Evolutionary conservation across 441 rosid genomes (phyloP).

Genomic region (Mallotus japonicus): DNA sequence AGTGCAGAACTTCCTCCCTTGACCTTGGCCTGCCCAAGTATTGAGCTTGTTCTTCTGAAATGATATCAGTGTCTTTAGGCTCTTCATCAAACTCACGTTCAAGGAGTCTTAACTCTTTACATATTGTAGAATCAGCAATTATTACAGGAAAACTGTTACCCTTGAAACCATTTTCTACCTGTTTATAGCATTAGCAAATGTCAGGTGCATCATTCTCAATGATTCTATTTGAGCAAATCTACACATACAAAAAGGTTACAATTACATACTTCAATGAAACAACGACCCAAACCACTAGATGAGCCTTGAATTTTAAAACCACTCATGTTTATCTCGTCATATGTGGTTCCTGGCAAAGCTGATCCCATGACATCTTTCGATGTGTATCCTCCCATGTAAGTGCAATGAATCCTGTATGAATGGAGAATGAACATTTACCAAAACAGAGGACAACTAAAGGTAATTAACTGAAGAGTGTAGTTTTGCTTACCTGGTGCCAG

Average conservation of each 20-base stretch:
- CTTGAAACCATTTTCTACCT: slow-evolving; percentile 88
- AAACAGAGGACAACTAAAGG: slow-evolving; percentile 11
- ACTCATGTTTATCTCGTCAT: slow-evolving; percentile 55
- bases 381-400: slow-evolving; percentile 60
- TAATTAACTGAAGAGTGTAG: slow-evolving; percentile 9
- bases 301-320: slow-evolving; percentile 45
- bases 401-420: slow-evolving; percentile 61
- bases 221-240: slow-evolving; percentile 13
- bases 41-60: slow-evolving; percentile 45
- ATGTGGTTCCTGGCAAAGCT: slow-evolving; percentile 33
- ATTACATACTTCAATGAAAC: slow-evolving; percentile 75
- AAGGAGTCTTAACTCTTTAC: slow-evolving; percentile 70
- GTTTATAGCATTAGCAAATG: slow-evolving; percentile 26
- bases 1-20: slow-evolving; percentile 63
- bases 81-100: slow-evolving; percentile 59
- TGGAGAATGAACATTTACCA: slow-evolving; percentile 8
- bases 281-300: slow-evolving; percentile 54
- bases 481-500: slow-evolving; percentile 63
- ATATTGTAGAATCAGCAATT: slow-evolving; percentile 70
- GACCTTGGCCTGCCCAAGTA: slow-evolving; percentile 44
- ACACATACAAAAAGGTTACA: slow-evolving; percentile 16
- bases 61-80: slow-evolving; percentile 33
- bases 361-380: slow-evolving; percentile 46
- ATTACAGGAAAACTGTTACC: slow-evolving; percentile 83
- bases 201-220: slow-evolving; percentile 4